Evolutionary conservation across 495 filamentous ascomycete genomes (phyloP), one percentile per base, ranked within the genome.

Genomic region (Neurospora sp.): DNA sequence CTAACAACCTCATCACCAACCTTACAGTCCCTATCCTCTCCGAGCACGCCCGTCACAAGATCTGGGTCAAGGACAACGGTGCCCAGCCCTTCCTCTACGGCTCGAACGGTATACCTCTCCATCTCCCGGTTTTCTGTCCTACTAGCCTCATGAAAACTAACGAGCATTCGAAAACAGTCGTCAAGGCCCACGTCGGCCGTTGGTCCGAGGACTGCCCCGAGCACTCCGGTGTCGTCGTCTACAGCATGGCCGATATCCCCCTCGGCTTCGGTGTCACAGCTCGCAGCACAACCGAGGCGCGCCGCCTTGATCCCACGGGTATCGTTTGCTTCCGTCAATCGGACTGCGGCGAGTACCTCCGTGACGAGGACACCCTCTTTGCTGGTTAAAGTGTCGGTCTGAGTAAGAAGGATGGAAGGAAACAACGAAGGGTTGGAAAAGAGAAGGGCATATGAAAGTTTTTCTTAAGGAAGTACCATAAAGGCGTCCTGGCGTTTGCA

Each of bases 31-130:
- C 93, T 75, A 88, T 97, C 71, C 90, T 99, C 74, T 92, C 95
- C 23, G 89, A 92, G 46, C 92, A 97, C 82, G 94, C 96, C 31
- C 86, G 97, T 40, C 93, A 96, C 82, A 97, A 97, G 87, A 88
- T 97, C 72, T 98, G 93, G 93, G 90, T 99, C 73, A 96, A 96
- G 83, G 83, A 90, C 31, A 99, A 99, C 83, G 96, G 96, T 69
- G 93, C 94, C 81, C 96, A 97, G 92, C 93, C 94, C 42, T 97
- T 93, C 81, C 83, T 97, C 16, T 99, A 99, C 82, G 96, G 79
- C 40, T 78, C 76, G 7, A 81, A 81, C 31, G 76, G 77, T 79
- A 72, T 18, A 74, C 72, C 7, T 31, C 35, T 70, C 35, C 23
- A 20, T 46, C n/a, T 35, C 31, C 23, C 18, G 31, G 9, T 20